Evolutionary conservation across 768 basidiomycete species (phyloP).

Genomic region (Lyophyllum atratum): DNA sequence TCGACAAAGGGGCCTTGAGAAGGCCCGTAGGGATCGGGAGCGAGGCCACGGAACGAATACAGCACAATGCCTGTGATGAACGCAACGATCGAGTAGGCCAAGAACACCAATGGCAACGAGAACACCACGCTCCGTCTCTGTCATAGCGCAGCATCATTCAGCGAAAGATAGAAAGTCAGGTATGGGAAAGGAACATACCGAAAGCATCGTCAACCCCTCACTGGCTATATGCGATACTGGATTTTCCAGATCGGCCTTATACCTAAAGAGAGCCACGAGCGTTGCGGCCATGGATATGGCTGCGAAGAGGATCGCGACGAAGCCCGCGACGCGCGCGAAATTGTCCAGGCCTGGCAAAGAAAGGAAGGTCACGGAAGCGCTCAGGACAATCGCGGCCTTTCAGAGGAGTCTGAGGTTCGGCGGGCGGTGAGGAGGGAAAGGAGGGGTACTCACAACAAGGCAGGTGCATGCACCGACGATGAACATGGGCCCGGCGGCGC

Average conservation of each 20-base stretch:
- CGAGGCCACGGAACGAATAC: slow-evolving; percentile 62
- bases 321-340: slow-evolving; percentile 60
- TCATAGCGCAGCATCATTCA: neutral
- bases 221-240: slow-evolving; percentile 52
- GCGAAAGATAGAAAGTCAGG: neutral
- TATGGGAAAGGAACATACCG: slow-evolving; percentile 34
- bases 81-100: slow-evolving; percentile 69
- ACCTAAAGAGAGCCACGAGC: slow-evolving; percentile 67
- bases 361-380: slow-evolving; percentile 81
- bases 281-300: slow-evolving; percentile 69
- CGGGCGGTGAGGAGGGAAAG: slow-evolving; percentile 1
- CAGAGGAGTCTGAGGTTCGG: slow-evolving; percentile 17
- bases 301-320: slow-evolving; percentile 71
- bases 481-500: slow-evolving; percentile 57
- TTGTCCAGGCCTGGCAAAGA: slow-evolving; percentile 74
- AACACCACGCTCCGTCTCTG: slow-evolving; percentile 65
- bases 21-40: slow-evolving; percentile 33
- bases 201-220: slow-evolving; percentile 53
- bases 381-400: slow-evolving; percentile 81
- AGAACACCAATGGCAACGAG: slow-evolving; percentile 73
- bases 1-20: slow-evolving; percentile 50
- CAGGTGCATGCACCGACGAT: slow-evolving; percentile 67
- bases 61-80: slow-evolving; percentile 67
- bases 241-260: slow-evolving; percentile 65
- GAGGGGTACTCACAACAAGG: slow-evolving; percentile 51